phyloP scores from a whole-genome alignment of 2,329 filamentous ascomycete species.

The Colletotrichum gigasporum region DNA sequence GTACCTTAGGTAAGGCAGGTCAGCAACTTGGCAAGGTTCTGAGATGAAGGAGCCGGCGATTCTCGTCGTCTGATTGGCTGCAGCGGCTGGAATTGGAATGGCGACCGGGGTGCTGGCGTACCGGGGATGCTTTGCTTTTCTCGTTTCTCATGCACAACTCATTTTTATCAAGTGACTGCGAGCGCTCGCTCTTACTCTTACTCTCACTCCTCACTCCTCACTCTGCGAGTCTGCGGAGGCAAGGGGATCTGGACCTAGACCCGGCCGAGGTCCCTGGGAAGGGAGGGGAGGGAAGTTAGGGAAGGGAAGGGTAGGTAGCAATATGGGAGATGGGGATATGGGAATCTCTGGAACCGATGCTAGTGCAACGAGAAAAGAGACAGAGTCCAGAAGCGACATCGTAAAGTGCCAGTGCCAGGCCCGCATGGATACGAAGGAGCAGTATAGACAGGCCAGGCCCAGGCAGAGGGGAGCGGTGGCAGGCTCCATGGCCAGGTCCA shows the following conservation, averaged over 20 bases:
- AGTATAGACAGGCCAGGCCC: too few species aligned
- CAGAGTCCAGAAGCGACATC: too few species aligned
- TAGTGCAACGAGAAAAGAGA: neutral
- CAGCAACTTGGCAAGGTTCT: neutral
- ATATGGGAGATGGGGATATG: constrained; percentile 3
- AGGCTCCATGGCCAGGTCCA: neutral
- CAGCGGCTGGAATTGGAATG: neutral
- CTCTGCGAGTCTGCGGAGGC: neutral
- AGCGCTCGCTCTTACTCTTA: too few species aligned
- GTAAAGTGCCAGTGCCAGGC: too few species aligned
- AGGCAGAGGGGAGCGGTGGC: neutral
- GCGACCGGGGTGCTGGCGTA: neutral
- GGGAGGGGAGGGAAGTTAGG: neutral
- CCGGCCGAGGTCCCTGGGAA: too few species aligned
- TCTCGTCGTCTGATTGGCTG: neutral
- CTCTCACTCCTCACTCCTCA: too few species aligned
- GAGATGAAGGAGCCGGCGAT: constrained; percentile 5
- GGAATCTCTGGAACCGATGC: constrained; percentile 16
- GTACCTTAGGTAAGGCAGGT: neutral
- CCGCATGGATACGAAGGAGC: too few species aligned
- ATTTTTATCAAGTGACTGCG: neutral
- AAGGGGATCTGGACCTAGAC: neutral
- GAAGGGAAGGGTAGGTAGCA: neutral
- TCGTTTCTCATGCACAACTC: constrained; percentile 18
- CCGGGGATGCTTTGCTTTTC: constrained; percentile 4